Evolutionary conservation across 176 grass and related monocot species (phyloP).

Genomic region (Lolium multiflorum): DNA sequence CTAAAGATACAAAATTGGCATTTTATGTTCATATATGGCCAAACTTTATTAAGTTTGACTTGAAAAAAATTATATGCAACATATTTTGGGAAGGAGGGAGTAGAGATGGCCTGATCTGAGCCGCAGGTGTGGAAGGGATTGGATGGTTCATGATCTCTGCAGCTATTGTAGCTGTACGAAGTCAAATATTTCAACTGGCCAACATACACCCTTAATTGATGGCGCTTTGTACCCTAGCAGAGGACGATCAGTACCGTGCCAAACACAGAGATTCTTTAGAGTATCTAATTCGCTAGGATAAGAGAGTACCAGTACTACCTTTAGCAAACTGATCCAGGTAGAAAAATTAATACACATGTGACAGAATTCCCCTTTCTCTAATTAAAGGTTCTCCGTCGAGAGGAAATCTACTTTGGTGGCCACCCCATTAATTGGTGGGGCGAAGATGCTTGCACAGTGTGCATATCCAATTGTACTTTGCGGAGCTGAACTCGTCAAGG

Average conservation of each 20-base stretch:
- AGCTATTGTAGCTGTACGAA: background rate
- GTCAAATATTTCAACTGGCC: slow-evolving; percentile 17
- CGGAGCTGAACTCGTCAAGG: slow-evolving; percentile 35
- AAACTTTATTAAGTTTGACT: too few relatives aligned
- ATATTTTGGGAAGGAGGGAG: too few relatives aligned
- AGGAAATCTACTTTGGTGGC: slow-evolving; percentile 50
- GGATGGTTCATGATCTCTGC: background rate
- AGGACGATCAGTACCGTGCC: background rate
- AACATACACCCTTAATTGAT: background rate
- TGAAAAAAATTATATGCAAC: too few relatives aligned
- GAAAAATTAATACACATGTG: slow-evolving; percentile 47
- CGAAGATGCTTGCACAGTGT: slow-evolving; percentile 39
- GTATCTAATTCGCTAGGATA: slow-evolving; percentile 35
- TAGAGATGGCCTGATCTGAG: background rate
- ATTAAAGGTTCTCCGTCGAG: slow-evolving; percentile 36
- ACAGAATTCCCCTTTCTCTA: slow-evolving; percentile 48
- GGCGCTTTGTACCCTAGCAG: background rate
- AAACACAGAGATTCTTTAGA: background rate
- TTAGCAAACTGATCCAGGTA: slow-evolving; percentile 1
- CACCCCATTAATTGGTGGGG: slow-evolving; percentile 45
- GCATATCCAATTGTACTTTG: slow-evolving; percentile 40
- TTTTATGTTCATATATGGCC: too few relatives aligned
- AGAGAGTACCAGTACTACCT: background rate
- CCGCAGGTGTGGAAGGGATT: background rate
- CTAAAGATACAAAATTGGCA: too few relatives aligned